Percentiles rank a stretch among this genome's conserved stretches.
Evolutionary conservation across 441 rosid species (phyloP).

Genomic region (Populus hybrid): DNA sequence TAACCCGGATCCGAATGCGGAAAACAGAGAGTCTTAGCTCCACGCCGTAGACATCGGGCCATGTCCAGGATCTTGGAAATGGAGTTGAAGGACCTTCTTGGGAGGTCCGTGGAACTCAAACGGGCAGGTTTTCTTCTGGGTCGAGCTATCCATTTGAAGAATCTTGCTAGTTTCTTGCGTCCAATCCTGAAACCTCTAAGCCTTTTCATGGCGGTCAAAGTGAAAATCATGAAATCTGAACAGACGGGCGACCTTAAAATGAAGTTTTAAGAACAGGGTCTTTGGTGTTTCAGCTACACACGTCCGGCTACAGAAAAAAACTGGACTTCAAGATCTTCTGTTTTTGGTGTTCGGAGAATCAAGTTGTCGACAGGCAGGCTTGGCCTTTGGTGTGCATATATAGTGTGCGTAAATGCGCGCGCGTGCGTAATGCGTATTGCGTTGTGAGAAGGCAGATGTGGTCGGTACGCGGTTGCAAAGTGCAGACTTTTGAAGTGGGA

Average conservation of each 20-base stretch:
- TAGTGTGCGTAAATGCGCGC: no score
- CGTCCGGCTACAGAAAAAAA: no score
- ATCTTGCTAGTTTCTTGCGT: slow-evolving; percentile 36
- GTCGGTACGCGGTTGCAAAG: no score
- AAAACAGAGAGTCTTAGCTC: slow-evolving; percentile 31
- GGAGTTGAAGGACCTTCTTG: slow-evolving; percentile 25
- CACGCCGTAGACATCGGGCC: slow-evolving; percentile 30
- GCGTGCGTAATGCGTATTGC: no score
- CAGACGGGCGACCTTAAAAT: neutral
- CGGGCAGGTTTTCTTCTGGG: slow-evolving; percentile 26
- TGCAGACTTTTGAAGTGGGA: no score
- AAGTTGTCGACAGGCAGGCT: neutral
- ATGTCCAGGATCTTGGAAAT: slow-evolving; percentile 35
- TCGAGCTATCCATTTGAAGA: slow-evolving; percentile 42
- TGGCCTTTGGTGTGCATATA: no score
- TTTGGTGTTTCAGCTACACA: neutral
- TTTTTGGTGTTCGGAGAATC: neutral
- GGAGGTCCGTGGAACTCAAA: neutral
- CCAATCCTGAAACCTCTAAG: slow-evolving; percentile 52
- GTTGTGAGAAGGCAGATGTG: no score
- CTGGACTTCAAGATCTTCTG: neutral
- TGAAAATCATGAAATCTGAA: neutral
- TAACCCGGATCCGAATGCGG: slow-evolving; percentile 29
- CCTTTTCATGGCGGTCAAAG: slow-evolving; percentile 15
- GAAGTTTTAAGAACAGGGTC: neutral